Base-by-base conservation (phyloP, 2,329 filamentous ascomycete genomes). In the Incumbomyces delicatus region DNA sequence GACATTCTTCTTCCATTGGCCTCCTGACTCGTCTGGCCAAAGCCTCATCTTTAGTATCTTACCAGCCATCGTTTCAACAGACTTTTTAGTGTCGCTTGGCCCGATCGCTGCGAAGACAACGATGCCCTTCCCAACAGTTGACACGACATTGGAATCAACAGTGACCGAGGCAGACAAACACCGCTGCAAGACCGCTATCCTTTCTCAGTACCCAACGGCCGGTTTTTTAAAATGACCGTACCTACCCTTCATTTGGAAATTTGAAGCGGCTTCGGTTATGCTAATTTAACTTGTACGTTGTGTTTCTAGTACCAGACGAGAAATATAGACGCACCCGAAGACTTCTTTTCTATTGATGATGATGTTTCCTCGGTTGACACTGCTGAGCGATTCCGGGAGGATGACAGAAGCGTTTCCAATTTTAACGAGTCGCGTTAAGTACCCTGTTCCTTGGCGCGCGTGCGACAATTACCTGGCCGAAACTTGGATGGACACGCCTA, bases 161-260 rank as follows among this genome's bases (percentile, higher is more conserved):
- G 88, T 92, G 58, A 98, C 92, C 6, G 90, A 95, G 50, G 90
- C 90, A 36, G 89, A 96, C 50, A 95, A 80, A 43, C 98, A 92
- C 55, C 92, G 80, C 68, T 98, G 92, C 44, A 96, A 71, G 50
- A 98, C 86, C 45, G 88, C 92, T 95, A 60, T 7, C 11, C 12
- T 8, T 7, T 12, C 10, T 46, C 18, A 49, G 35, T 20, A 37
- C 3, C 22, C 22, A 3, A 14, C 2, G 11, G 27, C n/a, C 13
- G n/a, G n/a, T 14, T 38, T 31, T 27, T 12, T 17, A 14, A 11
- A 2, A n/a, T 22, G 2, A 18, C 18, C n/a, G 10, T 14, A 16
- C 44, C 5, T 36, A 44, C 46, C 46, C 33, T 48, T 48, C 46
- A 48, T 48, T 6, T 14, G 30, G 16, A 39, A 4, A 8, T 4